These are phyloP conservation scores for Gillenia trifoliata DNA, from an alignment of 306 rosid genomes.

Conservation along the genomic window DNA sequence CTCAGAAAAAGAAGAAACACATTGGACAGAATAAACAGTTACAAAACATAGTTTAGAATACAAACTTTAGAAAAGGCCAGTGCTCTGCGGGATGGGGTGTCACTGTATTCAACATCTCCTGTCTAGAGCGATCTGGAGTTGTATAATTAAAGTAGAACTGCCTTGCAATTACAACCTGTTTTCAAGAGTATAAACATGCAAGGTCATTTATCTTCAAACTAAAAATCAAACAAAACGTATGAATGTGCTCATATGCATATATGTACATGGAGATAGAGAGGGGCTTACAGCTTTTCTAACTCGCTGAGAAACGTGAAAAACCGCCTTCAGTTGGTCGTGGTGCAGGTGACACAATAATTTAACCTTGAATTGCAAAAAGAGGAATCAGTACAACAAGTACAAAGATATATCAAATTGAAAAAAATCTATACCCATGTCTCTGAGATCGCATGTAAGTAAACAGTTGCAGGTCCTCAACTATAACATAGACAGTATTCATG, in stretches of 20 bases:
- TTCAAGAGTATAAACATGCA: background rate
- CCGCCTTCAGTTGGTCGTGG: slow-evolving; percentile 89
- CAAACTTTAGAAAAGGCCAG: slow-evolving; percentile 78
- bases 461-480: background rate
- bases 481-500: background rate
- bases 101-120: slow-evolving; percentile 61
- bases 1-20: background rate
- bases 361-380: slow-evolving; percentile 48
- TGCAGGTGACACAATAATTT: slow-evolving; percentile 80
- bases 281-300: slow-evolving; percentile 76
- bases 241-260: too few relatives aligned
- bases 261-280: background rate
- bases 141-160: slow-evolving; percentile 87
- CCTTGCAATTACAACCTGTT: slow-evolving; percentile 73
- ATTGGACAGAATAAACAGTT: background rate
- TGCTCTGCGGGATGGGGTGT: slow-evolving; percentile 72
- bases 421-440: background rate
- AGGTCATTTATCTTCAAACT: slow-evolving; percentile 1
- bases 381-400: slow-evolving; percentile 16
- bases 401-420: background rate
- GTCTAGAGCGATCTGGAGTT: slow-evolving; percentile 87
- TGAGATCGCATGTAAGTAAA: background rate
- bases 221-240: background rate
- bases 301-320: slow-evolving; percentile 82
- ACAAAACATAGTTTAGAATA: background rate